Evolutionary conservation across 106 monocot genomes (phyloP).

Genomic region (Agapanthus africanus): DNA sequence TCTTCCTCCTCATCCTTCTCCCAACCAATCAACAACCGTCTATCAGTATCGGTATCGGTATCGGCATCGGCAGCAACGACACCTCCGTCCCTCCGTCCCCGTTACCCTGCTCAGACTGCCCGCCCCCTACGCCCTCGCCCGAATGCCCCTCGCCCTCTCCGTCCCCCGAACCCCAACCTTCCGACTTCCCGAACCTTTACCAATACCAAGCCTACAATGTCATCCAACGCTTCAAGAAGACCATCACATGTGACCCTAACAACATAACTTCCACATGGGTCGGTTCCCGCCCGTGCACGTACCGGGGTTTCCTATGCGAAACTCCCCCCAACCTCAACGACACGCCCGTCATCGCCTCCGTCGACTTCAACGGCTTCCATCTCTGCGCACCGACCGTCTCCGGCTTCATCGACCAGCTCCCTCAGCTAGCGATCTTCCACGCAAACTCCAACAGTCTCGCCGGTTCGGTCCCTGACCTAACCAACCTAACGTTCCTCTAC

Average conservation of each 20-base stretch:
- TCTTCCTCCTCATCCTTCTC: too few relatives aligned
- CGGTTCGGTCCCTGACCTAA: constrained; percentile 26
- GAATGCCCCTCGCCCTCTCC: too few relatives aligned
- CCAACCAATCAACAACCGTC: too few relatives aligned
- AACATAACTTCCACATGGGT: constrained; percentile 21
- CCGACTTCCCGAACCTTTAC: constrained; percentile 2
- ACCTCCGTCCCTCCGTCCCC: too few relatives aligned
- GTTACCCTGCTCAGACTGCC: too few relatives aligned
- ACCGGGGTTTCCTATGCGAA: constrained; percentile 43
- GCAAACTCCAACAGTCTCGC: constrained; percentile 42
- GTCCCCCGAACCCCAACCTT: constrained; percentile 3
- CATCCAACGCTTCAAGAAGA: constrained; percentile 39
- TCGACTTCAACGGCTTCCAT: constrained; percentile 45
- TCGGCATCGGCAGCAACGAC: too few relatives aligned
- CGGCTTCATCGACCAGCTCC: constrained; percentile 41
- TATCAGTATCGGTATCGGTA: too few relatives aligned
- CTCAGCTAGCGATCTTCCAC: constrained; percentile 44
- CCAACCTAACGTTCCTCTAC: constrained; percentile 26
- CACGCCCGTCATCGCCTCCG: constrained; percentile 27
- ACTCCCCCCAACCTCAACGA: constrained; percentile 13
- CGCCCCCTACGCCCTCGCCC: too few relatives aligned
- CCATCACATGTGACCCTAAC: constrained; percentile 45
- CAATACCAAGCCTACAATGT: constrained; percentile 23
- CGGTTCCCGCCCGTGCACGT: constrained; percentile 28
- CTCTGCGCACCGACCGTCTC: constrained; percentile 26